Evolutionary conservation across 1,284 basidiomycete genomes (phyloP), one percentile per base, ranked within the genome.

Genomic region (Trichosporon sp.): DNA sequence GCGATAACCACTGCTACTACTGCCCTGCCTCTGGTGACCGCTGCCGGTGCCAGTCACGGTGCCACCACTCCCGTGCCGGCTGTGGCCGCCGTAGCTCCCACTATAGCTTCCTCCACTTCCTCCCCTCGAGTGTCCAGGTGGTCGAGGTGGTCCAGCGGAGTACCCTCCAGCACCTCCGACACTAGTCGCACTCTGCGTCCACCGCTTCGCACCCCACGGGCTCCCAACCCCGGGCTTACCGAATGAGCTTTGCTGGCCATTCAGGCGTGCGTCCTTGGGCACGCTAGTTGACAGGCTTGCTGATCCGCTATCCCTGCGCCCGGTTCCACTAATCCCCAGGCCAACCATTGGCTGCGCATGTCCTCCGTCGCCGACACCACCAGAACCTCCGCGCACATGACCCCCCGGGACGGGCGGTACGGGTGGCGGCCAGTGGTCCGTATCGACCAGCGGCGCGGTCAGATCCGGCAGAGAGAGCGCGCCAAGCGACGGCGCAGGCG

Each of bases 391-490:
- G 38, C 38, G 38, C 38, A 40, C 38, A 40, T 40, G 38, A 2
- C 73, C 67, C 10, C 66, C 68, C 14, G 76, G 76, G 12, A 78
- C 69, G 4, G 48, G 78, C 75, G 65, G 77, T 74, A 77, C 78
- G 79, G 56, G 76, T 73, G 64, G 74, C 69, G 69, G 59, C 59
- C 59, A 63, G 32, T 63, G 59, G 14, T 70, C 71, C 0, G 77
- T 68, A 67, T 81, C 81, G 48, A 81, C 74, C 19, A 83, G 76
- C 12, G 80, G 80, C 11, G 74, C 74, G 6, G 78, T 77, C 14
- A 79, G 69, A 67, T 81, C 79, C 4, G 81, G 81, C 48, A 81
- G 70, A 3, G 79, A 79, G 21, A 83, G 74, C 1, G 78, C 76
- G 70, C 63, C 80, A 72, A 72, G 72, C 19, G 66, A 61, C 14